These are phyloP conservation scores for Podaxis sp. DNA, from an alignment of 768 basidiomycete species.

Conservation along the genomic window DNA sequence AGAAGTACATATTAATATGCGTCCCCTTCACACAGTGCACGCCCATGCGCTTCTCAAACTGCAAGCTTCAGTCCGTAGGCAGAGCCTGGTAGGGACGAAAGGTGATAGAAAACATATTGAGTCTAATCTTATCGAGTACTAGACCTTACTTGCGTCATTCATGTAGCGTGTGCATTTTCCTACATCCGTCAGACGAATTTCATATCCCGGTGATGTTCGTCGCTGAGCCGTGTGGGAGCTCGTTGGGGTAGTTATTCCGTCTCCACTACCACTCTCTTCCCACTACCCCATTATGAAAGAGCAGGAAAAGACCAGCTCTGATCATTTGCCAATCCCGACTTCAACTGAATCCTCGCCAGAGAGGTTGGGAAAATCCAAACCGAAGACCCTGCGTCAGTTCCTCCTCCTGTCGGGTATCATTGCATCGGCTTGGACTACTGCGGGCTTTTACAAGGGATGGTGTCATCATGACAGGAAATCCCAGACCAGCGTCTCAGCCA, in stretches of 20 bases:
- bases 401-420: neutral
- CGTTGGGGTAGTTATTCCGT: neutral
- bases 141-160: neutral
- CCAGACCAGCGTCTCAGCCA: neutral
- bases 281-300: neutral
- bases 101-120: too few relatives aligned
- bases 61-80: too few relatives aligned
- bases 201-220: neutral
- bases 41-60: too few relatives aligned
- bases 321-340: neutral
- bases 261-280: neutral
- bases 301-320: neutral
- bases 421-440: neutral
- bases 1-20: neutral
- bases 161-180: neutral
- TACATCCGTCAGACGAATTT: neutral
- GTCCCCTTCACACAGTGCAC: too few relatives aligned
- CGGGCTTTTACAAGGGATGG: neutral
- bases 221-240: neutral
- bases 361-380: neutral
- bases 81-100: too few relatives aligned
- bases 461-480: neutral
- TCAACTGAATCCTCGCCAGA: neutral
- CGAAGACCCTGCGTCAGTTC: neutral
- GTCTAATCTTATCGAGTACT: neutral